Percentiles rank a stretch among this genome's conserved stretches.
These are phyloP conservation scores for Aspergillus persii DNA, from an alignment of 2,329 filamentous ascomycete genomes.

Conservation along the genomic window DNA sequence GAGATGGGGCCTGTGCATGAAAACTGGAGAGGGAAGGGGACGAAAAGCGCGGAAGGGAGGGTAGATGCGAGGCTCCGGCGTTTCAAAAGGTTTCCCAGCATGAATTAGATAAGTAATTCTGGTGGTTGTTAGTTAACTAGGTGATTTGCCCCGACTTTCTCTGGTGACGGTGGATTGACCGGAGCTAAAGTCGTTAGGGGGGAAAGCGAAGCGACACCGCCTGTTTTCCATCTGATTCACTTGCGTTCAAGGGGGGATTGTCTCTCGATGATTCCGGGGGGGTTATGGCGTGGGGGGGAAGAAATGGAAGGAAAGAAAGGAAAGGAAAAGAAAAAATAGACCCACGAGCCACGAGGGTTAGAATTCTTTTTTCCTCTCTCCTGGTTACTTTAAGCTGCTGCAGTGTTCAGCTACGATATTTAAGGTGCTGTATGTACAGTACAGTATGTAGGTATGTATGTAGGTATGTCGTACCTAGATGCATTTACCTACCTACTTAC, in stretches of 20 bases:
- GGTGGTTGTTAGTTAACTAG: slow-evolving; percentile 1
- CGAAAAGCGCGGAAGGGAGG: slow-evolving; percentile 6
- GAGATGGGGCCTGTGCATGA: neutral
- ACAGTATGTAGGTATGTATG: no score
- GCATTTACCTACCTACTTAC: no score
- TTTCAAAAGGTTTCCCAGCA: slow-evolving; percentile 23
- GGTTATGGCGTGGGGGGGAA: no score
- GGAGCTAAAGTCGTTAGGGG: neutral
- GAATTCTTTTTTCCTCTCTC: neutral
- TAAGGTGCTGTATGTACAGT: no score
- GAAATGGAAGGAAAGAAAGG: neutral
- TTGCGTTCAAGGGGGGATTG: no score
- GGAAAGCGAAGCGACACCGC: neutral
- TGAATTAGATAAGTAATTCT: slow-evolving; percentile 21
- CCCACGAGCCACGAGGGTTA: neutral
- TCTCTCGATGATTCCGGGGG: no score
- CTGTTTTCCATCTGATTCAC: neutral
- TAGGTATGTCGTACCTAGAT: no score
- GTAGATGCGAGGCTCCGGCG: slow-evolving; percentile 21
- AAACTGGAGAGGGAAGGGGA: slow-evolving; percentile 8
- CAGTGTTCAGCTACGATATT: no score
- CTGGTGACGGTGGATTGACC: neutral
- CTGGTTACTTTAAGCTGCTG: neutral
- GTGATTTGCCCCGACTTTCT: neutral
- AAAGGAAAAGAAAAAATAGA: neutral